Evolutionary conservation across 139 green algal species (phyloP), one percentile per base, ranked within the genome.

Genomic region (Astrephomene gubernaculifera): DNA sequence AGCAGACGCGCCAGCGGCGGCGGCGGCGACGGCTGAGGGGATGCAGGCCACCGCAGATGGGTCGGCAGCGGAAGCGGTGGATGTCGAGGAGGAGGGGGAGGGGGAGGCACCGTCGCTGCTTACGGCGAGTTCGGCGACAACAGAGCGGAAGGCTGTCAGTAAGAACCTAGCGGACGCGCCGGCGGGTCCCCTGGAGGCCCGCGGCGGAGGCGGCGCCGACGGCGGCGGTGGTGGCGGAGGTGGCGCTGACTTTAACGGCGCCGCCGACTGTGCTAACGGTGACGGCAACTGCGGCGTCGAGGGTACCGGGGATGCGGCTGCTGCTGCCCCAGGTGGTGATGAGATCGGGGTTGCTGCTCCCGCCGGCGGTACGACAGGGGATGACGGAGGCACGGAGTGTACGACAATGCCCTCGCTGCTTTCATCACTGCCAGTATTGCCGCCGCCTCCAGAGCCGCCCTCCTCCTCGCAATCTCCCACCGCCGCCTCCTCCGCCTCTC

Each of bases 81-180:
- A 31, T 3, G 36, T 31, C 52, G 67, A 33, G 67, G 36, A 33
- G 33, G 35, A 74, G 35, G 35, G 3, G 25, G 63, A 27, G 63
- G 33, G 63, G 29, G 63, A 12, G 2, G 27, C 29, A 27, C 29
- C 10, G 65, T 9, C 31, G 31, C n/a, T 31, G n/a, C 14, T 49
- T 1, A n/a, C n/a, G n/a, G n/a, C n/a, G n/a, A n/a, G n/a, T n/a
- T n/a, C n/a, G n/a, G n/a, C n/a, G n/a, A n/a, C n/a, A 25, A 45
- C 35, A 4, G 35, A 35, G 65, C 14, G 14, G 33, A 44, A 45
- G 22, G 38, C 68, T 22, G n/a, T n/a, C n/a, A n/a, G n/a, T n/a
- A n/a, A n/a, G n/a, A n/a, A 57, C 38, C 19, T 65, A n/a, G 68
- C 68, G 38, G 68, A 38, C 24, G 68, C 68, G 68, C 68, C 68